Percentiles rank a stretch among this genome's conserved stretches.
These are phyloP conservation scores for Xerocomellus intermedius DNA, from an alignment of 768 basidiomycete species.

Conservation along the genomic window DNA sequence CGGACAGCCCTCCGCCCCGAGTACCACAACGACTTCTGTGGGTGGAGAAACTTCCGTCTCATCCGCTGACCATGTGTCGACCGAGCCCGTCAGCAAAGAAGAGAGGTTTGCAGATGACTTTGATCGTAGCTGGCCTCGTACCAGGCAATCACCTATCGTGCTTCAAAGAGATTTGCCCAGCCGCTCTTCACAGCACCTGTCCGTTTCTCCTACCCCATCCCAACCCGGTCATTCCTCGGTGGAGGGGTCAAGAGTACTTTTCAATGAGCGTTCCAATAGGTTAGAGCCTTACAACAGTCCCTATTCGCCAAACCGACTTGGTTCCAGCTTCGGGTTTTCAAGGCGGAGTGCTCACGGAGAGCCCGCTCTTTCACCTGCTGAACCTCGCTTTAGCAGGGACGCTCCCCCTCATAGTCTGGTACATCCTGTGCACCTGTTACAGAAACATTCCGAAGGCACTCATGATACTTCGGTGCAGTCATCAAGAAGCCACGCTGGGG, in stretches of 20 bases:
- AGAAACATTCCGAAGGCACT: conserved; percentile 44
- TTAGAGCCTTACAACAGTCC: conserved; percentile 75
- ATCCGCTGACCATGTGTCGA: conserved; percentile 20
- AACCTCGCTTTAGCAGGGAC: conserved; percentile 48
- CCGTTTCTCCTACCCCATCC: conserved; percentile 36
- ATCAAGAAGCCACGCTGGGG: conserved; percentile 19
- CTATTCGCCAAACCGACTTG: conserved; percentile 44
- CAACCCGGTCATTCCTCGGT: conserved; percentile 46
- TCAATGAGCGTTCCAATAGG: conserved; percentile 91
- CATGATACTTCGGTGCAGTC: conserved; percentile 15
- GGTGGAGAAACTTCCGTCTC: conserved; percentile 16
- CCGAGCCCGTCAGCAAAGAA: conserved; percentile 68
- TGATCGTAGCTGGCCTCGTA: conserved; percentile 94
- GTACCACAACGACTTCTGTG: conserved; percentile 8
- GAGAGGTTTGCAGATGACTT: conserved; percentile 93
- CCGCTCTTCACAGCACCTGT: conserved; percentile 32
- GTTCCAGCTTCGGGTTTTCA: conserved; percentile 31
- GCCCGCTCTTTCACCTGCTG: conserved; percentile 37
- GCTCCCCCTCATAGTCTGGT: conserved; percentile 39
- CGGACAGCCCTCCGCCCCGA: conserved; percentile 25
- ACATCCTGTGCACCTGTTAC: conserved; percentile 54
- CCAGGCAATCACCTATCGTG: conserved; percentile 47
- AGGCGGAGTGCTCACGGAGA: conserved; percentile 50
- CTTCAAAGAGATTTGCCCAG: conserved; percentile 42
- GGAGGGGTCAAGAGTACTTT: conserved; percentile 73